A percentile compares a stretch with the other conserved stretches of the same genome.
These are phyloP conservation scores for Umbelopsis vinacea DNA, from an alignment of 192 early-diverging fungal species.

Conservation along the genomic window DNA sequence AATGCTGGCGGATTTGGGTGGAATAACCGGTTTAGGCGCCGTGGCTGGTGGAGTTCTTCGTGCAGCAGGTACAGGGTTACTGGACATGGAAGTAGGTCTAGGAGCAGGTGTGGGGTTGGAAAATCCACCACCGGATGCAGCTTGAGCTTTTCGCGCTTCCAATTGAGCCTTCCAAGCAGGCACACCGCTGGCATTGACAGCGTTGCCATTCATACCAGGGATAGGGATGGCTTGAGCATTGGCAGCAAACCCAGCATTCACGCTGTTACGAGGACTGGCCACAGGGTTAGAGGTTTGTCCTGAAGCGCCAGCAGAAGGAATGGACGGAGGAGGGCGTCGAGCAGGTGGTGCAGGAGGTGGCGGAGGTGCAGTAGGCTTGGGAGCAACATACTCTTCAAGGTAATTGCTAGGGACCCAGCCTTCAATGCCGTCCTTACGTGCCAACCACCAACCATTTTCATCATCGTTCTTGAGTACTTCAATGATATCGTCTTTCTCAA, in stretches of 20 bases:
- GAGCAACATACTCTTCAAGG: constrained; percentile 60
- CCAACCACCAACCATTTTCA: constrained; percentile 63
- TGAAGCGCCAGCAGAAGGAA: constrained; percentile 24
- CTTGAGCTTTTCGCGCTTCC: constrained; percentile 59
- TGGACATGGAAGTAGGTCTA: constrained; percentile 8
- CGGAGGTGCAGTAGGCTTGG: constrained; percentile 42
- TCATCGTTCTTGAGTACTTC: constrained; percentile 68
- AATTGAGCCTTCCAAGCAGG: constrained; percentile 61
- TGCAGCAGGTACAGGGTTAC: constrained; percentile 31
- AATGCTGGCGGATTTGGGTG: constrained; percentile 35
- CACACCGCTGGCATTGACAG: constrained; percentile 45
- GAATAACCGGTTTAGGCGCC: constrained; percentile 43
- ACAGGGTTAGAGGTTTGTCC: constrained; percentile 12
- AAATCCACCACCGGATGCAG: constrained; percentile 21
- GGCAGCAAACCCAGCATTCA: not conserved
- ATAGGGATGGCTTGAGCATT: constrained; percentile 12
- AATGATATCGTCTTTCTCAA: constrained; percentile 68
- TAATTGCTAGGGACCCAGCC: constrained; percentile 87
- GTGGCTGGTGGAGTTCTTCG: constrained; percentile 34
- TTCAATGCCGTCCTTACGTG: constrained; percentile 60
- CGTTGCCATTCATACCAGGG: constrained; percentile 14
- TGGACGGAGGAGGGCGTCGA: constrained; percentile 36
- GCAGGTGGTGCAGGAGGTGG: constrained; percentile 50
- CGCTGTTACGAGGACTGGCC: constrained; percentile 15
- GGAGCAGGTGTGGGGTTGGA: constrained; percentile 14